Evolutionary conservation across 306 rosid species (phyloP).

Genomic region (Cotoneaster glaucophyllus): DNA sequence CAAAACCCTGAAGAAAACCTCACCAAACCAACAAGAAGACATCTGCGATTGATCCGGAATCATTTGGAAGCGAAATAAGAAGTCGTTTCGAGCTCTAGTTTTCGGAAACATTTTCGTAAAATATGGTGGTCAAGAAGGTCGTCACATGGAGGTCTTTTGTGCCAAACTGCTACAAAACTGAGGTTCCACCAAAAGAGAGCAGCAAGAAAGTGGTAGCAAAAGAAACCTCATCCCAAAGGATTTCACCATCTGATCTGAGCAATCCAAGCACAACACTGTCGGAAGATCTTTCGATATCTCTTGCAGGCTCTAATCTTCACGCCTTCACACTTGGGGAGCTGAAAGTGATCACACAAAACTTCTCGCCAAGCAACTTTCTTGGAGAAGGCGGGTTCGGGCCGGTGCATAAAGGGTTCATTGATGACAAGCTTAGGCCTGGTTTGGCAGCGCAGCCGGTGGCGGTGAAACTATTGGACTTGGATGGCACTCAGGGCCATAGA

Average conservation of each 20-base stretch:
- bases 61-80: not conserved
- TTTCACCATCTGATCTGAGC: conserved; percentile 65
- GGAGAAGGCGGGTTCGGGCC: conserved; percentile 99
- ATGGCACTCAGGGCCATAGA: conserved; percentile 84
- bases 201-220: conserved; percentile 47
- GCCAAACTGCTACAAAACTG: conserved; percentile 46
- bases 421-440: conserved; percentile 70
- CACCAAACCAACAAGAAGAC: not conserved
- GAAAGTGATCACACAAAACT: conserved; percentile 68
- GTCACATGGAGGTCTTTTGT: conserved; percentile 41
- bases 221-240: conserved; percentile 45
- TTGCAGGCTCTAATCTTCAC: conserved; percentile 70
- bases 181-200: conserved; percentile 16
- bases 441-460: conserved; percentile 88
- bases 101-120: not conserved
- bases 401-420: conserved; percentile 87
- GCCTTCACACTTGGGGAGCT: conserved; percentile 68
- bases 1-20: not conserved
- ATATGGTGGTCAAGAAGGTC: conserved; percentile 26
- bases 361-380: conserved; percentile 58
- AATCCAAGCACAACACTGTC: conserved; percentile 49
- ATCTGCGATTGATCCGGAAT: not conserved
- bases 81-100: not conserved
- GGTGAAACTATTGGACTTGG: conserved; percentile 80
- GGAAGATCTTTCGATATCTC: conserved; percentile 76